A percentile compares a stretch with the other conserved stretches of the same genome.
Evolutionary conservation across 345 rosid species (phyloP).

Genomic region (Lepidium didymum): DNA sequence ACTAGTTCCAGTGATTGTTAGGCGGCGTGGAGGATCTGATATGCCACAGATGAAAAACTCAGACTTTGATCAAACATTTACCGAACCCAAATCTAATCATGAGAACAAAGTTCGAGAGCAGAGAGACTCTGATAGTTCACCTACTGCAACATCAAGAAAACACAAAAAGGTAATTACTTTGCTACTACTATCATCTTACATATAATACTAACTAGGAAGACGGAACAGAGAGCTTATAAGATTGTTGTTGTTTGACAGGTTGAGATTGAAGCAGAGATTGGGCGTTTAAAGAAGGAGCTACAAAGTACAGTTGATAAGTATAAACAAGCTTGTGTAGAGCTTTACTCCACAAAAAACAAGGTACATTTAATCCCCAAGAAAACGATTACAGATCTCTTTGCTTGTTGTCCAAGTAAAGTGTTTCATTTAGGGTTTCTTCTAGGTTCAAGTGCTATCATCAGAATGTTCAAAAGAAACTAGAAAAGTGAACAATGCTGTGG

Average conservation of each 20-base stretch:
- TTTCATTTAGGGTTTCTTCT: background rate
- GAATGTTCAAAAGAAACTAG: conserved; percentile 51
- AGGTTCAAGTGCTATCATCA: conserved; percentile 56
- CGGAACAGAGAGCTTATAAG: background rate
- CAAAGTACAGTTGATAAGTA: conserved; percentile 52
- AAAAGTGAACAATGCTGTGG: conserved; percentile 49
- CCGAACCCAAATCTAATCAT: background rate
- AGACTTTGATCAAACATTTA: conserved; percentile 8
- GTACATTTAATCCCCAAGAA: conserved; percentile 17
- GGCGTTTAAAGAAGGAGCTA: conserved; percentile 54
- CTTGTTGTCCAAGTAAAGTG: conserved; percentile 6
- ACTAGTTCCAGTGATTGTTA: background rate
- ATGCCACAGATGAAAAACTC: conserved; percentile 9
- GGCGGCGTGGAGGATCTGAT: conserved; percentile 28
- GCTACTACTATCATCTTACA: background rate
- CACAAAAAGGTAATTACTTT: conserved; percentile 13
- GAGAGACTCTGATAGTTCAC: background rate
- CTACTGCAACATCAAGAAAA: conserved; percentile 2
- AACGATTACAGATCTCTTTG: background rate
- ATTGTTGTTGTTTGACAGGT: conserved; percentile 31
- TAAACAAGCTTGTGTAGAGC: conserved; percentile 61
- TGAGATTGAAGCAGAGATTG: conserved; percentile 51
- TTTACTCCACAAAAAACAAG: conserved; percentile 58
- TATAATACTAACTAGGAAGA: background rate
- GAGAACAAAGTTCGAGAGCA: background rate